Evolutionary conservation across 2,329 filamentous ascomycete species (phyloP).

Genomic region (Xylaria sp.): DNA sequence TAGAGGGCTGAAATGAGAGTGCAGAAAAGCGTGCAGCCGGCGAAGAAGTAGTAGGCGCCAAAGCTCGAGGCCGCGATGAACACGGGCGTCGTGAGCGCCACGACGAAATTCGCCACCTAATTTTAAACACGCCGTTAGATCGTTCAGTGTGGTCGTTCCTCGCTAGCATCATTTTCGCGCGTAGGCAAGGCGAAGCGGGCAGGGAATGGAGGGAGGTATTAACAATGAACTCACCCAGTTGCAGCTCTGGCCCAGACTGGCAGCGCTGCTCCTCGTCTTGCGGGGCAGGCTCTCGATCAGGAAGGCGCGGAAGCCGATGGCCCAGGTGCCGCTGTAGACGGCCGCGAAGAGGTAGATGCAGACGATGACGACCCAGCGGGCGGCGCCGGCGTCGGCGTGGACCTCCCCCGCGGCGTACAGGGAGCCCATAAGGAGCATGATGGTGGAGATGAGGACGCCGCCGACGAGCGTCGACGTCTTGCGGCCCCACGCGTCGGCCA

Average conservation of each 20-base stretch:
- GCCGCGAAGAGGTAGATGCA: constrained; percentile 54
- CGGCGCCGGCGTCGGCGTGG: constrained; percentile 41
- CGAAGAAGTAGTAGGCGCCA: constrained; percentile 51
- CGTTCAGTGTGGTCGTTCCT: not conserved
- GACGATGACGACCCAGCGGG: constrained; percentile 54
- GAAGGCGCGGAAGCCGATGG: constrained; percentile 55
- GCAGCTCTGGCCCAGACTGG: constrained; percentile 54
- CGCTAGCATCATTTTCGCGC: not conserved
- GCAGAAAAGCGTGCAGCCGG: constrained; percentile 41
- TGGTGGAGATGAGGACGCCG: constrained; percentile 51
- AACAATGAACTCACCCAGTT: constrained; percentile 48
- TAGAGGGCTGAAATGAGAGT: constrained; percentile 40
- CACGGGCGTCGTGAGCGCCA: constrained; percentile 48
- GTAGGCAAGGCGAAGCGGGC: not conserved
- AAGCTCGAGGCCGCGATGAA: constrained; percentile 44
- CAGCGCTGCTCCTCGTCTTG: constrained; percentile 57
- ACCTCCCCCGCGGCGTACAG: constrained; percentile 51
- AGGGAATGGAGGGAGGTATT: not conserved
- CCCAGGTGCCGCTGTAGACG: constrained; percentile 53
- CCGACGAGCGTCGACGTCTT: constrained; percentile 55
- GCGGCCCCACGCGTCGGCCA: constrained; percentile 60
- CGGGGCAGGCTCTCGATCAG: constrained; percentile 58
- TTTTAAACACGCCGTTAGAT: no score
- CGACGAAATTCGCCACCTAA: constrained; percentile 47
- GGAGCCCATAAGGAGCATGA: constrained; percentile 57